A percentile compares a stretch with the other conserved stretches of the same genome.
Evolutionary conservation across 768 basidiomycete species (phyloP).

Genomic region (Neoboletus brunneissimus): DNA sequence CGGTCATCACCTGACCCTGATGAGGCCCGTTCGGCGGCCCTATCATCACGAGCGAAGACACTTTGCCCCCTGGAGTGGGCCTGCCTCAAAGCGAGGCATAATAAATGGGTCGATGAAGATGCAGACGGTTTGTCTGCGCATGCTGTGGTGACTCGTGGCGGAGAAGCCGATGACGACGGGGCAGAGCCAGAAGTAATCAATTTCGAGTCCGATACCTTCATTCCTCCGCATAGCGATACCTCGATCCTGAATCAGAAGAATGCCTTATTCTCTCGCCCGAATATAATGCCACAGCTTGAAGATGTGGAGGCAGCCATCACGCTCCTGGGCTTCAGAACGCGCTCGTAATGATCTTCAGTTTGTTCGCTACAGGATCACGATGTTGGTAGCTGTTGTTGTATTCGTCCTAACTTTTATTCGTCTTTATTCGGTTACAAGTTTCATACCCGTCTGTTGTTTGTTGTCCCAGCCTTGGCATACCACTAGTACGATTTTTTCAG

Average conservation of each 20-base stretch:
- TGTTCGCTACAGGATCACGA: background rate
- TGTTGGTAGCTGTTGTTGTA: constrained; percentile 11
- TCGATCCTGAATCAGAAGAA: constrained; percentile 1
- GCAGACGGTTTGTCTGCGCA: constrained; percentile 7
- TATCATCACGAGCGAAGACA: constrained; percentile 36
- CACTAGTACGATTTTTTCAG: background rate
- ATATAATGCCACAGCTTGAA: constrained; percentile 21
- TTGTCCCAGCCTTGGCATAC: constrained; percentile 12
- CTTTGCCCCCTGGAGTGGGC: constrained; percentile 71
- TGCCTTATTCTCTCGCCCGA: background rate
- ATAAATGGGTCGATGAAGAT: constrained; percentile 24
- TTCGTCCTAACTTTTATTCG: constrained; percentile 28
- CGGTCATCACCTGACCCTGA: constrained; percentile 22
- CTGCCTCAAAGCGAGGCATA: constrained; percentile 49
- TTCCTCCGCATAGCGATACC: constrained; percentile 6
- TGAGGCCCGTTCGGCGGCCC: constrained; percentile 23
- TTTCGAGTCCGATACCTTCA: constrained; percentile 9
- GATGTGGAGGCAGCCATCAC: constrained; percentile 38
- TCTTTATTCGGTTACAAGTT: constrained; percentile 22
- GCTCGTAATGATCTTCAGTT: constrained; percentile 5
- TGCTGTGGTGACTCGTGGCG: constrained; percentile 5
- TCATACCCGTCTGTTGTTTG: constrained; percentile 5
- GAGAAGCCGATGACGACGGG: constrained; percentile 10
- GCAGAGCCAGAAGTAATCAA: constrained; percentile 18
- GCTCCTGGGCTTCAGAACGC: constrained; percentile 33